Evolutionary conservation across 139 green algal genomes (phyloP), one percentile per base, ranked within the genome.

Genomic region (Medakamo hakoo): DNA sequence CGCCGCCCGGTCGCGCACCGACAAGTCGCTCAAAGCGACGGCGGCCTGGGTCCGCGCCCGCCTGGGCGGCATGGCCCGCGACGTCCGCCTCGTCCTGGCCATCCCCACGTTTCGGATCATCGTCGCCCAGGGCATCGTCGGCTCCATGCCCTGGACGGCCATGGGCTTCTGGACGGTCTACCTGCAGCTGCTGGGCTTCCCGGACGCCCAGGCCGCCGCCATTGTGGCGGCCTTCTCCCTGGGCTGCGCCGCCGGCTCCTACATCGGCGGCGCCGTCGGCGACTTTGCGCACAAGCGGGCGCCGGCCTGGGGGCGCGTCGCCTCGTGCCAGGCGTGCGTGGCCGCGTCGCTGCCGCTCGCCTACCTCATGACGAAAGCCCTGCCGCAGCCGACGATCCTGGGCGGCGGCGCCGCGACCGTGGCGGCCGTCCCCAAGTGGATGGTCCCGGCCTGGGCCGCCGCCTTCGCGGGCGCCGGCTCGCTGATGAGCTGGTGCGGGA

Each of bases 121-220:
- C 56, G 60, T 83, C 27, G 57, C 71, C 27, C 81, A 95, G 73
- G 88, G 88, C 61, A 84, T 96, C 27, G 79, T 95, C 9, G 88
- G 88, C 32, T 83, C 68, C 66, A 84, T 84, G 2, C 89, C 88
- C n/a, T 96, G 88, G 89, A 72, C 80, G 23, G 88, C 87, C 23
- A 80, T 95, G 76, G 74, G 82, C 4, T 90, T 90, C 67, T 81
- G 88, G 63, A 91, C 88, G 0, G 67, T 91, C 21, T 24, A 49
- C 14, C 27, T 40, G 27, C 71, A 77, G 66, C 73, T 92, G 25
- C 71, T 89, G 29, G 88, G 88, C 14, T 95, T 95, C 73, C 71
- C 58, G 22, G 57, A 77, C 70, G 40, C 74, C 57, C 21, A 63
- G 22, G 58, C 70, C 14, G 27, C 59, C 27, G 19, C 29, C 18